Conservation (phyloP, 176 grass and related monocot species). For the Juncus effusus region DNA sequence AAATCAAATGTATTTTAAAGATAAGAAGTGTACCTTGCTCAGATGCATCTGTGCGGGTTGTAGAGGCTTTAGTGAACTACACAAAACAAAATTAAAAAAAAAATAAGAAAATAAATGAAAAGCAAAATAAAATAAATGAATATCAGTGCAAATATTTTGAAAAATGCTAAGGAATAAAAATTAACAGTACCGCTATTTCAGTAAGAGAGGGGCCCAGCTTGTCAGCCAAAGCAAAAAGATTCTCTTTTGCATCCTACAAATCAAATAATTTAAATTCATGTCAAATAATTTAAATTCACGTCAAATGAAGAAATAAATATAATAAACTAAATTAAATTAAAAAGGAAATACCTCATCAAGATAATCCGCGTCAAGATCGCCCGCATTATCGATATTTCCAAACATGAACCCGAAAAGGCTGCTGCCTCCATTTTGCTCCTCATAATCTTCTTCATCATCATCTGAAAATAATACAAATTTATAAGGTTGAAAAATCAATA, state of each 20-base stretch:
- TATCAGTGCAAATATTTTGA: too few species aligned
- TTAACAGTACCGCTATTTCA: conserved; percentile 79
- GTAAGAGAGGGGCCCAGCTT: conserved; percentile 86
- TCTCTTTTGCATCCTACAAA: conserved; percentile 90
- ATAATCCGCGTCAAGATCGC: conserved; percentile 93
- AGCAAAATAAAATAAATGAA: conserved; percentile 19
- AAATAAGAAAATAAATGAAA: conserved; percentile 25
- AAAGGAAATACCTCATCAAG: conserved; percentile 71
- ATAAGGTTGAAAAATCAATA: not conserved
- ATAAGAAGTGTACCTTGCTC: conserved; percentile 68
- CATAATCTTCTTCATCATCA: conserved; percentile 74
- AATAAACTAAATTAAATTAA: conserved; percentile 16
- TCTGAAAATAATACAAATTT: conserved; percentile 29
- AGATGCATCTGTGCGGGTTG: conserved; percentile 65
- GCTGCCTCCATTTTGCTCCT: conserved; percentile 62
- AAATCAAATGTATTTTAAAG: not conserved
- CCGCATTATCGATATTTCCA: conserved; percentile 91
- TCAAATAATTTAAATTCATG: conserved; percentile 18
- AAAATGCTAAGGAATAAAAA: conserved; percentile 6
- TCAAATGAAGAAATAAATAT: not conserved
- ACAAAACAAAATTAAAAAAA: conserved; percentile 30
- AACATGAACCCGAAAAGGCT: conserved; percentile 95
- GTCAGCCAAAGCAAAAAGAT: conserved; percentile 90
- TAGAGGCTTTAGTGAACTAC: conserved; percentile 84
- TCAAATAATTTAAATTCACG: conserved; percentile 4